Evolutionary conservation across 495 filamentous ascomycete genomes (phyloP), one percentile per base, ranked within the genome.

Genomic region (Penicillium lagena): DNA sequence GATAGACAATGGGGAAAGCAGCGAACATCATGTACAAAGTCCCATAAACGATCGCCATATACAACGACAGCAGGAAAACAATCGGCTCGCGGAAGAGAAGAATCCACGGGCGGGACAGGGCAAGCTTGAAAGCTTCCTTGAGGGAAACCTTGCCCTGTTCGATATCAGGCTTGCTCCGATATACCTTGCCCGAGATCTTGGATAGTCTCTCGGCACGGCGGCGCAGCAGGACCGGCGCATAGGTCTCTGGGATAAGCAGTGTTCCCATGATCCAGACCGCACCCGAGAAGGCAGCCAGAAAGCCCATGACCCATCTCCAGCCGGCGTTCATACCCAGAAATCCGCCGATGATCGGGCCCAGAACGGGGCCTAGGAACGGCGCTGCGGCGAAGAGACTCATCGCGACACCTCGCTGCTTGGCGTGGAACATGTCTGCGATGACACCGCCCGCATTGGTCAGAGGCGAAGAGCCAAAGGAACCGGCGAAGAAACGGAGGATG

Each of bases 11-110:
- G 6, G 90, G 90, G 58, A 73, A 75, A 15, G 87, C 87, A 28
- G 88, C 81, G 64, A 96, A 95, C 51, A 93, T 75, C 48, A 95
- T 79, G 63, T 93, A 95, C 10, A 91, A 62, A 22, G 87, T 82
- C 9, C 86, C 82, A 55, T 89, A 90, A 9, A 81, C 68, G 45
- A 89, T 78, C 34, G 85, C 80, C 66, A 90, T 79, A 60, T 90
- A 91, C 5, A 87, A 49, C 11, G 79, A 82, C 12, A 85, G 73
- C 29, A 83, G 58, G 50, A 82, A 71, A 33, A 81, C 77, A 46
- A 89, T 84, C 9, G 82, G 79, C 51, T 76, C 73, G 40, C 44
- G 51, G 49, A 76, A 66, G 9, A 77, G 46, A 12, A 77, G 59
- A 39, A 73, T 56, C 73, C 73, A 77, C 0, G 73, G 73, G 1